Evolutionary conservation across 768 basidiomycete species (phyloP).

Genomic region (Gloeopeniophorella convolvens): DNA sequence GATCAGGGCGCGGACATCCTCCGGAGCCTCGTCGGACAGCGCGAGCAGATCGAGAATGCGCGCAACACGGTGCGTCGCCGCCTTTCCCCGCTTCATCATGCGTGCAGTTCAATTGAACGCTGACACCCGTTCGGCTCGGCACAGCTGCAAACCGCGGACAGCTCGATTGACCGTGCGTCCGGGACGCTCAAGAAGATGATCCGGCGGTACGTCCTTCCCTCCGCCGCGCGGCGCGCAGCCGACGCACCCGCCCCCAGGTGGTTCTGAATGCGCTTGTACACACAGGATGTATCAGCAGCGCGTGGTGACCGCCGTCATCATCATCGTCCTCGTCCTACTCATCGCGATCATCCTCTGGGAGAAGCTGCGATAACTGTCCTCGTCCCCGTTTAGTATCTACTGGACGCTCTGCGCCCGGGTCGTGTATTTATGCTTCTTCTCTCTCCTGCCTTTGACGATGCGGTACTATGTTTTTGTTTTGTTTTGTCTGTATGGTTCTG

Average conservation of each 20-base stretch:
- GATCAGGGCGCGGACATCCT: constrained; percentile 92
- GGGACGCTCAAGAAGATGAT: constrained; percentile 95
- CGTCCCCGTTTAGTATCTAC: too few relatives aligned
- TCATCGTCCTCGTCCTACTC: constrained; percentile 75
- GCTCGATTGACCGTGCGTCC: constrained; percentile 84
- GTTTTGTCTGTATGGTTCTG: background rate
- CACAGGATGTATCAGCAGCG: constrained; percentile 96
- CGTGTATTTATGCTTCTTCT: background rate
- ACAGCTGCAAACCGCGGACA: constrained; percentile 81
- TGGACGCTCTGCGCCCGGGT: too few relatives aligned
- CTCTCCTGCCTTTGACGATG: background rate
- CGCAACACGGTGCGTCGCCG: constrained; percentile 65
- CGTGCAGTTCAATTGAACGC: too few relatives aligned
- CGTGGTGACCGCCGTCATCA: constrained; percentile 79
- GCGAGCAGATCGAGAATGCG: constrained; percentile 93
- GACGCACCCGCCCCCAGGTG: constrained; percentile 24
- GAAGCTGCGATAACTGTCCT: constrained; percentile 38
- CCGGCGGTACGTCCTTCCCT: constrained; percentile 56
- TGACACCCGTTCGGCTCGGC: background rate
- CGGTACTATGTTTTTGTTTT: too few relatives aligned
- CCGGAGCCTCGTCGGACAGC: constrained; percentile 72
- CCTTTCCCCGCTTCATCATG: background rate
- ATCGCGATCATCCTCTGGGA: constrained; percentile 78
- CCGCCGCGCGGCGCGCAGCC: constrained; percentile 10
- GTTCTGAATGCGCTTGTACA: constrained; percentile 20